phyloP scores from a whole-genome alignment of 768 basidiomycete species.

The Tulasnella sp. region DNA sequence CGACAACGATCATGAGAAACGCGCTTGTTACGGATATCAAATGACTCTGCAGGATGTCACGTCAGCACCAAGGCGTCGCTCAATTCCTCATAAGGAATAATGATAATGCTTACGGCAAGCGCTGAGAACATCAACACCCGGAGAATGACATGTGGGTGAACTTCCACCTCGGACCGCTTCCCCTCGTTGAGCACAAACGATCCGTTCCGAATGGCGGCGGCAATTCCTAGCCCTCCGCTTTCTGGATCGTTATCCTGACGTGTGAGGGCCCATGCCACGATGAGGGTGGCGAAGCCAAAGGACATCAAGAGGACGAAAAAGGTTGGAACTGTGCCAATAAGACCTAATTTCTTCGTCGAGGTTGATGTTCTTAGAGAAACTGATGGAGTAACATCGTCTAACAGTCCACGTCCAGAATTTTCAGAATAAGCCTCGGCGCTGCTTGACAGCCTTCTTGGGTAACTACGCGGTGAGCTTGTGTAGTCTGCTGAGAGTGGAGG shows the following conservation, averaged over 20 bases:
- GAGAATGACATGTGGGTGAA: neutral
- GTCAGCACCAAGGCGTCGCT: neutral
- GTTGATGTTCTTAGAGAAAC: neutral
- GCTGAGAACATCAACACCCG: constrained; percentile 16
- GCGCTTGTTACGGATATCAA: constrained; percentile 10
- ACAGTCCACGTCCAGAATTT: neutral
- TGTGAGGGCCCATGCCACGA: neutral
- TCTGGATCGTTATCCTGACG: constrained; percentile 2
- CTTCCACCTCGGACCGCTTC: neutral
- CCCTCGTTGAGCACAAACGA: constrained; percentile 23
- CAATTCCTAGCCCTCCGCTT: neutral
- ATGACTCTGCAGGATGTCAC: neutral
- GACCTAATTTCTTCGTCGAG: neutral
- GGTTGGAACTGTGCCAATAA: neutral
- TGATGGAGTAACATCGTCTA: neutral
- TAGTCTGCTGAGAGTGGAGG: neutral
- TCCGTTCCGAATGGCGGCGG: neutral
- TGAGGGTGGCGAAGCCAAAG: constrained; percentile 2
- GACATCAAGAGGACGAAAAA: constrained; percentile 10
- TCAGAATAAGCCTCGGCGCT: neutral
- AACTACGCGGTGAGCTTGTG: neutral
- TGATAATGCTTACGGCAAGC: neutral
- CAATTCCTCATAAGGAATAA: neutral
- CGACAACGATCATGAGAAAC: neutral
- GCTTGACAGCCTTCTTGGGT: neutral